A percentile compares a stretch with the other conserved stretches of the same genome.
These are phyloP conservation scores for Auriscalpium orientale DNA, from an alignment of 768 basidiomycete genomes.

Conservation along the genomic window DNA sequence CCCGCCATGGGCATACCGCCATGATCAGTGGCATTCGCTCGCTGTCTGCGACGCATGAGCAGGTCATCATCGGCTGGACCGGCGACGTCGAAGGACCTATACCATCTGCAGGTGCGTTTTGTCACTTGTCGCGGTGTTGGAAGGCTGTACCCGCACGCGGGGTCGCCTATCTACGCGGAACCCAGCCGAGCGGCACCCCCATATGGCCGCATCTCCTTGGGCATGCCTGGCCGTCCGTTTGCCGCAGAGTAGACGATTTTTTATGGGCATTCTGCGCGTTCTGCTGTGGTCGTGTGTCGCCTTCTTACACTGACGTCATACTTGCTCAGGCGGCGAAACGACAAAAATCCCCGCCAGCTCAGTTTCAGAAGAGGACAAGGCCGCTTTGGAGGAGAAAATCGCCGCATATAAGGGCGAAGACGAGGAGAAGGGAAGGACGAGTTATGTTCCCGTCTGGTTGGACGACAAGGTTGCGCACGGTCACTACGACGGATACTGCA, in stretches of 20 bases:
- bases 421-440: conserved; percentile 54
- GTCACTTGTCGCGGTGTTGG: no score
- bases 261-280: no score
- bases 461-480: conserved; percentile 85
- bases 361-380: conserved; percentile 56
- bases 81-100: conserved; percentile 65
- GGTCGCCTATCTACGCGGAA: no score
- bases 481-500: conserved; percentile 97
- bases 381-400: conserved; percentile 59
- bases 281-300: no score
- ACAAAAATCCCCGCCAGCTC: conserved; percentile 39
- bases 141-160: no score
- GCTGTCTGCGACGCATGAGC: conserved; percentile 76
- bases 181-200: no score
- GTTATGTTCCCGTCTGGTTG: conserved; percentile 87
- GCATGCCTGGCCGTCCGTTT: no score
- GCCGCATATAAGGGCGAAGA: conserved; percentile 53
- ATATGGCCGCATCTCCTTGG: no score
- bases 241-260: no score
- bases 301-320: background rate
- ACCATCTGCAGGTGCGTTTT: conserved; percentile 14
- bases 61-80: conserved; percentile 90
- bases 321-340: conserved; percentile 17
- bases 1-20: conserved; percentile 86
- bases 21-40: conserved; percentile 92